Evolutionary conservation across 371 early-diverging fungal species (phyloP), one percentile per base, ranked within the genome.

Genomic region (Coemansia linderi): DNA sequence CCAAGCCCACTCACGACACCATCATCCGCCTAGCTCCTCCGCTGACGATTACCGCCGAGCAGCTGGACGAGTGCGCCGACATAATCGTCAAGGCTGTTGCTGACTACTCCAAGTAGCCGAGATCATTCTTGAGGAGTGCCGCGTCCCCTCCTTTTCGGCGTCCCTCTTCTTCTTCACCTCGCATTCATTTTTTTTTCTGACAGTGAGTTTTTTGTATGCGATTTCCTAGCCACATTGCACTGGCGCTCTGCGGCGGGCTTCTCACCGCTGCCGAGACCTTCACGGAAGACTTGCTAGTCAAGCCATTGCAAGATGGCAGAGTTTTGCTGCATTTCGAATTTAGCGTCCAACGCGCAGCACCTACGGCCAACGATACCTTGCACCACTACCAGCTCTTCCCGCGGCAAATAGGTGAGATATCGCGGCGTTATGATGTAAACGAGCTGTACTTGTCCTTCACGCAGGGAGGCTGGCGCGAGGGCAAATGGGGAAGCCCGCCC

Each of bases 1-100:
- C 97, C 67, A 98, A 98, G 84, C 99, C 97, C 41, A 98, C 99
- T n/a, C 99, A 98, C 85, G 88, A 89, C 65, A 95, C 93, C 86
- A 97, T 98, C 79, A 98, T 98, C 69, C 93, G 99, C 33, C 85
- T 98, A 38, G 91, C 99, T 3, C 99, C 99, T 44, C 97, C 97
- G 54, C 89, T 98, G 50, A 88, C 88, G 82, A 97, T 98, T 73
- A 92, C 91, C 8, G 94, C 95, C 67, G 91, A 91, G 71, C 91
- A 98, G 74, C 81, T 97, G 17, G 81, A 86, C 81, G 81, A 89
- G 39, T 93, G 93, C 65, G 88, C 92, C 27, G 84, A 87, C 19
- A 95, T 95, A 66, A 95, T 98, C 73, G 88, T 84, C 61, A 77
- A 84, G 60, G 87, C 90, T 24, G 75, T 98, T 43, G 74, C 75